These are phyloP conservation scores for Cercospora beticola DNA, from an alignment of 2,329 filamentous ascomycete genomes.

Conservation along the genomic window DNA sequence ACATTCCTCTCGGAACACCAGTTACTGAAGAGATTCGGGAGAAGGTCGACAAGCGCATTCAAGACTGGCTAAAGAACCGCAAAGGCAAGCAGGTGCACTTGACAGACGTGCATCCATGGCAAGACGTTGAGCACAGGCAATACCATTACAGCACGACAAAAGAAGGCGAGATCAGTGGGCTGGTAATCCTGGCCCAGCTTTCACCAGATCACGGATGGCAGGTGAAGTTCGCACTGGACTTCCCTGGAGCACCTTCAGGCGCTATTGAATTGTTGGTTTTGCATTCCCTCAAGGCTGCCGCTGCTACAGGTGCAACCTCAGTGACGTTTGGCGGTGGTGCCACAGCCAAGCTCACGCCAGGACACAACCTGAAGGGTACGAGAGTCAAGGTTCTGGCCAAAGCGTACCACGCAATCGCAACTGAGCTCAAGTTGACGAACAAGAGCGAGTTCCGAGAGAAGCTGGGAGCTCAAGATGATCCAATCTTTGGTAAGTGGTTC, in stretches of 20 bases:
- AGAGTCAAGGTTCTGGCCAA: slow-evolving; percentile 78
- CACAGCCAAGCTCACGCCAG: slow-evolving; percentile 69
- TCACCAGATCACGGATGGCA: slow-evolving; percentile 83
- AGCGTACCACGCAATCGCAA: slow-evolving; percentile 78
- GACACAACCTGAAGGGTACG: slow-evolving; percentile 77
- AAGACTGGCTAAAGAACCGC: slow-evolving; percentile 75
- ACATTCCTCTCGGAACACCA: slow-evolving; percentile 64
- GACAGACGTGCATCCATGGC: slow-evolving; percentile 86
- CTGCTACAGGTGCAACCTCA: slow-evolving; percentile 58
- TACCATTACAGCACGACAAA: slow-evolving; percentile 79
- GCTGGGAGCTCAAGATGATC: slow-evolving; percentile 79
- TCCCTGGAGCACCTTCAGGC: slow-evolving; percentile 80
- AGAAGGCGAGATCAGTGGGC: slow-evolving; percentile 68
- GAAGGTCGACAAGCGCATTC: slow-evolving; percentile 70
- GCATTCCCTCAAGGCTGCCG: slow-evolving; percentile 64
- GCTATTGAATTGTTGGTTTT: slow-evolving; percentile 82
- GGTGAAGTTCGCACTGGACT: slow-evolving; percentile 94
- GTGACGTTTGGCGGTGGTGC: slow-evolving; percentile 90
- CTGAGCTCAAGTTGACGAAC: slow-evolving; percentile 75
- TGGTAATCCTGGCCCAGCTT: slow-evolving; percentile 82
- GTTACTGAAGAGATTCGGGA: slow-evolving; percentile 65
- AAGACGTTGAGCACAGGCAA: slow-evolving; percentile 76
- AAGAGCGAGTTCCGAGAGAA: slow-evolving; percentile 91
- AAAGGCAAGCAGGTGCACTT: slow-evolving; percentile 87
- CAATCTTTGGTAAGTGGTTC: slow-evolving; percentile 59